Conservation (phyloP, 2,329 filamentous ascomycete species). For the Grosmannia huntii region DNA sequence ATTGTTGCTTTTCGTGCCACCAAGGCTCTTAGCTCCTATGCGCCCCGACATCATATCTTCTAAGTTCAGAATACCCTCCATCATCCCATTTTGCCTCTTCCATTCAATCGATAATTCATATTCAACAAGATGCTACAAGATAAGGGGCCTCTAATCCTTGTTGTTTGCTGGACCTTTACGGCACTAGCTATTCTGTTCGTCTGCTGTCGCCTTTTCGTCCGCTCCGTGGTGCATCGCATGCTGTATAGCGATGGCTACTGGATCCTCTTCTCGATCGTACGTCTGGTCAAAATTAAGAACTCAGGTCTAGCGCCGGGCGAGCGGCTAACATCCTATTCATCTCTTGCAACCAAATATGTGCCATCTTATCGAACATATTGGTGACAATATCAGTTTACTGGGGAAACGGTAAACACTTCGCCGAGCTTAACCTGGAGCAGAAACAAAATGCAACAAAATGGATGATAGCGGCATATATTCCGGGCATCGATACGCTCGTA, state of each 20-base stretch:
- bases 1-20: too few relatives aligned
- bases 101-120: too few relatives aligned
- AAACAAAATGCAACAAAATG: neutral
- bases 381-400: neutral
- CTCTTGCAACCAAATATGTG: neutral
- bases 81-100: neutral
- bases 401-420: constrained; percentile 1
- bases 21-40: too few relatives aligned
- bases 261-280: neutral
- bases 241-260: neutral
- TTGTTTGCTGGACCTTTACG: constrained; percentile 1
- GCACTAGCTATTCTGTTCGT: neutral
- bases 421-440: neutral
- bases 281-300: neutral
- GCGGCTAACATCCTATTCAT: neutral
- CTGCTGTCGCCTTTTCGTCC: neutral
- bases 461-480: neutral
- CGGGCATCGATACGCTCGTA: neutral
- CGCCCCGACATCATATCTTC: neutral
- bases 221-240: neutral
- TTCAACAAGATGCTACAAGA: neutral
- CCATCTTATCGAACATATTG: neutral
- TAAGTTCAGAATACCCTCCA: neutral
- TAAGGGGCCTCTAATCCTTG: neutral
- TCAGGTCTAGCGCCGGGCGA: neutral